These are phyloP conservation scores for Glycine soja DNA, from an alignment of 306 rosid genomes.

Conservation along the genomic window DNA sequence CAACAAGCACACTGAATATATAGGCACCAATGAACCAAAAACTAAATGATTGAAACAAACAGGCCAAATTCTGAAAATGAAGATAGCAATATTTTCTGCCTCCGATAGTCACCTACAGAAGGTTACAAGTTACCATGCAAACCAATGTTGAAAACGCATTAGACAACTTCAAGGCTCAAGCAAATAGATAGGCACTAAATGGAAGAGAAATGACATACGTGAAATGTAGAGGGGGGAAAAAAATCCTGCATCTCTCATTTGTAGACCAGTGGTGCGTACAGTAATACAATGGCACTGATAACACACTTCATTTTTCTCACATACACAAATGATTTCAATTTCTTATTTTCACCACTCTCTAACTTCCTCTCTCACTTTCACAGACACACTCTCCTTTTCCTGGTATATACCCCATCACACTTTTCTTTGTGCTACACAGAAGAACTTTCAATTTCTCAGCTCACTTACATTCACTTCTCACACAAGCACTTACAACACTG, in stretches of 20 bases:
- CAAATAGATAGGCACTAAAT: neutral
- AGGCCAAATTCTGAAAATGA: too few species aligned
- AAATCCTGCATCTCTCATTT: neutral
- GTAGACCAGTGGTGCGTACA: neutral
- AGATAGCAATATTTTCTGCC: too few species aligned
- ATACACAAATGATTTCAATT: neutral
- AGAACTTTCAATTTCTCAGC: slow-evolving; percentile 2
- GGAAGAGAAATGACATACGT: neutral
- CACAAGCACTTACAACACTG: neutral
- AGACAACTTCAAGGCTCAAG: slow-evolving; percentile 23
- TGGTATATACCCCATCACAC: slow-evolving; percentile 3
- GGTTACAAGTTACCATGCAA: slow-evolving; percentile 18
- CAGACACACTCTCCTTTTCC: neutral
- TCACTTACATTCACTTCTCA: neutral
- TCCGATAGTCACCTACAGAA: too few species aligned
- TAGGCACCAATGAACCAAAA: too few species aligned
- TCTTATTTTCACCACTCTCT: too few species aligned
- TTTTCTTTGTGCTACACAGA: slow-evolving; percentile 8
- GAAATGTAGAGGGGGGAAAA: neutral
- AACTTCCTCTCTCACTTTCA: slow-evolving; percentile 18
- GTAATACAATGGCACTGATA: neutral
- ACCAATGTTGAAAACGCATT: neutral
- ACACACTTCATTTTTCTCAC: neutral
- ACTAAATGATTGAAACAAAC: too few species aligned
- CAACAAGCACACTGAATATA: too few species aligned